These are phyloP conservation scores for Pseudopithomyces chartarum DNA, from an alignment of 2,329 filamentous ascomycete species.

Conservation along the genomic window DNA sequence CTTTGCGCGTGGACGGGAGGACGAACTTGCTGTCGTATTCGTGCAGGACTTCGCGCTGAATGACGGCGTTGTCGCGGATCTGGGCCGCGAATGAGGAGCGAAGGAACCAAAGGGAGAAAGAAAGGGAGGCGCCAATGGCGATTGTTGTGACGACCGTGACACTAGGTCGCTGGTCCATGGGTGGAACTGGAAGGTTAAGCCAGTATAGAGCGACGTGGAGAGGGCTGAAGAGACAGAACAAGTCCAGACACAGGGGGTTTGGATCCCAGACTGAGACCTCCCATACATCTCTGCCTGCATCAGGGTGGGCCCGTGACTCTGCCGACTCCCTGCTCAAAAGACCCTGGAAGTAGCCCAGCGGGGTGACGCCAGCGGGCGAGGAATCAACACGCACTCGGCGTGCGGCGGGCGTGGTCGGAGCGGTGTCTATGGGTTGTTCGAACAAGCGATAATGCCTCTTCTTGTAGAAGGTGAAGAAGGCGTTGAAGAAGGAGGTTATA, in stretches of 20 bases:
- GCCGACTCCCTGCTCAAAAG: constrained; percentile 69
- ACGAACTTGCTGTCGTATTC: constrained; percentile 98
- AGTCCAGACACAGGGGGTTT: constrained; percentile 75
- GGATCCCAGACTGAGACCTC: constrained; percentile 94
- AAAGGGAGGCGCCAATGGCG: constrained; percentile 75
- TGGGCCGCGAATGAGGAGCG: constrained; percentile 80
- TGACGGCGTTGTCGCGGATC: constrained; percentile 78
- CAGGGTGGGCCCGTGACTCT: constrained; percentile 82
- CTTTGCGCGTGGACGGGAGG: constrained; percentile 82
- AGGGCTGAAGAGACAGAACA: constrained; percentile 92
- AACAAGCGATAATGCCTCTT: constrained; percentile 90
- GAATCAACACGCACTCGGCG: constrained; percentile 88
- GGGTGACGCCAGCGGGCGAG: constrained; percentile 76
- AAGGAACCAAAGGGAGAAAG: constrained; percentile 75
- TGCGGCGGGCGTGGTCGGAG: constrained; percentile 81
- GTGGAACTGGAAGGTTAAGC: constrained; percentile 79
- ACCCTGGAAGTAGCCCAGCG: constrained; percentile 73
- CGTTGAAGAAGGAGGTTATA: constrained; percentile 72
- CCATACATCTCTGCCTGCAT: constrained; percentile 87
- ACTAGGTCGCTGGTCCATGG: constrained; percentile 79
- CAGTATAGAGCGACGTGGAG: constrained; percentile 91
- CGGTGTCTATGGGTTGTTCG: constrained; percentile 78
- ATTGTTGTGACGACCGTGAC: constrained; percentile 84
- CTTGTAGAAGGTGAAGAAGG: constrained; percentile 79
- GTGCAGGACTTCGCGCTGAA: constrained; percentile 89